phyloP scores from a whole-genome alignment of 1,284 basidiomycete species.

The Tilletia caries region DNA sequence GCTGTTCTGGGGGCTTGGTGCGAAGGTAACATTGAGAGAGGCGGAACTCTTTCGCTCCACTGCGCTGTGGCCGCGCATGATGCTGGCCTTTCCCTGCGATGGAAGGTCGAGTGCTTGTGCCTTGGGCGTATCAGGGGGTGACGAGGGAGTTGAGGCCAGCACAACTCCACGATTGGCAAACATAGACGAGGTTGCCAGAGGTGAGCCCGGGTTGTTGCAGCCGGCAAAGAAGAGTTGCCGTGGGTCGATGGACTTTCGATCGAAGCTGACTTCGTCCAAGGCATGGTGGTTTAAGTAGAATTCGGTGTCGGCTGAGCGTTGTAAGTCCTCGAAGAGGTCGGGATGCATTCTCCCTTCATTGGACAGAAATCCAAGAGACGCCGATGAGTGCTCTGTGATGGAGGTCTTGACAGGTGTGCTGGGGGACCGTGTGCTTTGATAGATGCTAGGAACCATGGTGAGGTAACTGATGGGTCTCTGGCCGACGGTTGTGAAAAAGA shows the following conservation, averaged over 20 bases:
- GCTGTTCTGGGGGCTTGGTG: not conserved
- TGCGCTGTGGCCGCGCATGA: not conserved
- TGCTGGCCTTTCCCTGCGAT: not conserved
- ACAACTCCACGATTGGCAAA: not conserved
- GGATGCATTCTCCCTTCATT: not conserved
- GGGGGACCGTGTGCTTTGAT: not conserved
- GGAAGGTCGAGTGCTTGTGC: no score
- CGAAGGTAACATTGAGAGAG: not conserved
- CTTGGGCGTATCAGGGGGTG: not conserved
- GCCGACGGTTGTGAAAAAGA: no score
- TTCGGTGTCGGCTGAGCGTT: not conserved
- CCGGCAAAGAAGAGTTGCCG: not conserved
- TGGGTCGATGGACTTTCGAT: not conserved
- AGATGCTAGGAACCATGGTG: no score
- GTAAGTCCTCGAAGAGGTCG: not conserved
- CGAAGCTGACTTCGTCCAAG: not conserved
- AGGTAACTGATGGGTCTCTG: no score
- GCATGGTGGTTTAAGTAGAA: not conserved
- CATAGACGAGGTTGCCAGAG: not conserved
- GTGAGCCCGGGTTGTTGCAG: not conserved
- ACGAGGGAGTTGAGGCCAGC: not conserved
- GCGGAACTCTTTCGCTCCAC: not conserved
- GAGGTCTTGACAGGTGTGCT: not conserved
- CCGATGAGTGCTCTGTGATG: not conserved
- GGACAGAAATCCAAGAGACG: not conserved